phyloP scores from a whole-genome alignment of 768 basidiomycete genomes.

The Calocera viscosa region DNA sequence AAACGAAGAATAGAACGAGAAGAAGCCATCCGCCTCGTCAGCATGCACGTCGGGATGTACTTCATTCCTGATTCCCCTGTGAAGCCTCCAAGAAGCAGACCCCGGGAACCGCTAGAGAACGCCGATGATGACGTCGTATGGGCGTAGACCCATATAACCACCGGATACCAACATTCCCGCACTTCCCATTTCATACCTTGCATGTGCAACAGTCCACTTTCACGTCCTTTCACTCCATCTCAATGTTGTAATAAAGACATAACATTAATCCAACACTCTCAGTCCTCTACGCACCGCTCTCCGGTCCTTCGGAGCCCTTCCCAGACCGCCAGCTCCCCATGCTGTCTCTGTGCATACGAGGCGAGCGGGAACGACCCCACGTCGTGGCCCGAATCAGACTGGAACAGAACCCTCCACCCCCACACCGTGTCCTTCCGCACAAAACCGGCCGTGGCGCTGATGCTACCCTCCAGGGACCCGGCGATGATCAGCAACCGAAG shows the following conservation, averaged over 20 bases:
- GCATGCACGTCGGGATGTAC: neutral
- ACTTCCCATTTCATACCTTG: neutral
- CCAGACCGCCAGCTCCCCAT: neutral
- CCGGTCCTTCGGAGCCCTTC: neutral
- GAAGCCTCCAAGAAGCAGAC: neutral
- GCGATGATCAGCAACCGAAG: neutral
- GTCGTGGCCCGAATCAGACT: neutral
- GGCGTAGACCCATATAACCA: neutral
- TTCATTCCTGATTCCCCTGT: neutral
- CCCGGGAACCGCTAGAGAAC: neutral
- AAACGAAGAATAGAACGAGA: neutral
- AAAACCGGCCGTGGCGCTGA: neutral
- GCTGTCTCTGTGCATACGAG: neutral
- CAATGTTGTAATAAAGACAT: constrained; percentile 4
- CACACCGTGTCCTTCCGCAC: neutral
- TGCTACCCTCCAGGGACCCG: neutral
- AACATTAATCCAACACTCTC: neutral
- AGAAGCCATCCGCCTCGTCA: neutral
- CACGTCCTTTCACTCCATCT: neutral
- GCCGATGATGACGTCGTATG: neutral
- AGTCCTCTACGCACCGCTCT: neutral
- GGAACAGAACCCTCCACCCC: neutral
- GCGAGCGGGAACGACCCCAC: neutral
- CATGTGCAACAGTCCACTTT: neutral
- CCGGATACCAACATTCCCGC: neutral